Base-by-base conservation (phyloP, 371 early-diverging fungal genomes). In the Saksenaea oblongispora region DNA sequence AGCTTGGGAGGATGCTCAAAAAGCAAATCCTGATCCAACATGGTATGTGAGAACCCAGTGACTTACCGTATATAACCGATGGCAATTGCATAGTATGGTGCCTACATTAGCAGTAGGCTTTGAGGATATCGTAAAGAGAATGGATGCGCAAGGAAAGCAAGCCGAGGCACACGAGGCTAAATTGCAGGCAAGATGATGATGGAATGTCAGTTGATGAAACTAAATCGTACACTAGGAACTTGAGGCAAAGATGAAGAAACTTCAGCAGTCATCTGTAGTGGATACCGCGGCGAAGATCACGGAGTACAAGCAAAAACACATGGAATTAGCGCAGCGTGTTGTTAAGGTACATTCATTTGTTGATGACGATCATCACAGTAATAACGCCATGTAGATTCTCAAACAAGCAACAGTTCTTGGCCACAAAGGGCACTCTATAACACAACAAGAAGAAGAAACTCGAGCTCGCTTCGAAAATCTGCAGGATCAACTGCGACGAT, bases 21-120 rank as follows among this genome's bases (percentile, higher is more conserved):
- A 72, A 54, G 87, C 91, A 54, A 95, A 93, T 59, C 96, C 96
- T 0, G 94, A 95, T 66, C 90, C 89, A 8, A 79, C 85, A 22
- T 88, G 88, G 84, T 92, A 80, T 59, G 59, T 41, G 22, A 39
- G 24, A 42, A n/a, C 11, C 44, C 14, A 37, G 15, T 14, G 3
- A 10, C 27, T 34, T 34, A 26, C 11, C 0, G 2, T 22, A 0
- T 55, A 31, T 1, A 55, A 5, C 31, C 26, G 3, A 55, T 17
- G 24, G 15, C 47, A 42, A 28, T 47, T 22, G 5, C n/a, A 27
- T 42, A 63, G 63, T 14, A 83, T 93, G 85, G 93, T 95, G 0
- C 95, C 96, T 9, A 95, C 91, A 2, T 72, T 95, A n/a, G 97
- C 95, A 1, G 84, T 89, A 53, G 95, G 97, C 24, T 95, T 94